phyloP scores from a whole-genome alignment of 176 grass and related monocot genomes.

The Ampelocalamus luodianensis region DNA sequence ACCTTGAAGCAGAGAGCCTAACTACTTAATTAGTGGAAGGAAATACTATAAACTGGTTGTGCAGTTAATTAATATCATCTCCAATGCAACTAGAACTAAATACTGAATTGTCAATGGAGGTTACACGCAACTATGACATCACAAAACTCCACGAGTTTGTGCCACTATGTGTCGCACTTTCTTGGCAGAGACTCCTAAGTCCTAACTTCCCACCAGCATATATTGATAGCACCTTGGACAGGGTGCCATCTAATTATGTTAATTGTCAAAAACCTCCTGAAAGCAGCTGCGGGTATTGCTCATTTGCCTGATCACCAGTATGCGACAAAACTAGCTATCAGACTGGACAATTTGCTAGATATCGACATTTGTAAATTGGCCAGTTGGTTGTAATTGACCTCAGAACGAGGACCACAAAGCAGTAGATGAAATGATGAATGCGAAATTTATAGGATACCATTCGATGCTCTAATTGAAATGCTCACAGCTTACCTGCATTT shows the following conservation, averaged over 20 bases:
- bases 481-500: constrained; percentile 40
- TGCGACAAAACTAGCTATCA: not conserved
- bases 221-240: not conserved
- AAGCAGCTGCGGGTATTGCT: not conserved
- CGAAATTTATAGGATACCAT: not conserved
- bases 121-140: not conserved
- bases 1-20: not conserved
- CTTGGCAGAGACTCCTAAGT: not conserved
- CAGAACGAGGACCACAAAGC: not conserved
- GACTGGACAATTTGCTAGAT: not conserved
- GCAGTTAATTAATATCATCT: not conserved
- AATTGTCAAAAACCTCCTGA: too few species aligned
- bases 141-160: not conserved
- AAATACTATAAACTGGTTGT: not conserved
- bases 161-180: not conserved
- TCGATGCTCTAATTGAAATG: constrained; percentile 4
- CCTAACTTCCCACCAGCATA: not conserved
- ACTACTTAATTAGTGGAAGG: not conserved
- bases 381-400: not conserved
- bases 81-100: not conserved
- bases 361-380: not conserved
- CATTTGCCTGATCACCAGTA: not conserved
- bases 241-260: not conserved
- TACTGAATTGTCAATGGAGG: not conserved
- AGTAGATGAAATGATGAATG: not conserved